Conservation (phyloP, 2,329 filamentous ascomycete genomes). For the Domatiomyces globalis region DNA sequence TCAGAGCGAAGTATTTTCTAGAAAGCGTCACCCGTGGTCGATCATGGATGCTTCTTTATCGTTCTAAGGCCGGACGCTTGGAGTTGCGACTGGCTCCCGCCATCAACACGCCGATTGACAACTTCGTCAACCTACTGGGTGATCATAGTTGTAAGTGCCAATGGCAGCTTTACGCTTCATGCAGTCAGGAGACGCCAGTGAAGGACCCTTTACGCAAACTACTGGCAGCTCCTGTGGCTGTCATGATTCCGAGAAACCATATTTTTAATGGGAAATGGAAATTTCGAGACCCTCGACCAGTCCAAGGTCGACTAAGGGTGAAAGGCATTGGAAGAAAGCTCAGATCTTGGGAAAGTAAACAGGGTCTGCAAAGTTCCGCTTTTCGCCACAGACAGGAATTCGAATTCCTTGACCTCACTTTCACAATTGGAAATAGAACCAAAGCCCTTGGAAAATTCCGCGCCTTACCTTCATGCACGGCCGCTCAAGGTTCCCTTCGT, state of each 20-base stretch:
- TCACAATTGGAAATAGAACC: background rate
- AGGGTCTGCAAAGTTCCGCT: conserved; percentile 27
- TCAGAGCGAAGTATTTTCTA: conserved; percentile 24
- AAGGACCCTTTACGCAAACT: conserved; percentile 30
- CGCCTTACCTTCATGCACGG: background rate
- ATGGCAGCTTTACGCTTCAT: conserved; percentile 38
- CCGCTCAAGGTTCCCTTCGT: background rate
- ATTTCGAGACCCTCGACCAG: conserved; percentile 25
- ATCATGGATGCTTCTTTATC: conserved; percentile 32
- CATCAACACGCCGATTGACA: background rate
- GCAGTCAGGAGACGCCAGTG: conserved; percentile 25
- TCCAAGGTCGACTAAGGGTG: conserved; percentile 23
- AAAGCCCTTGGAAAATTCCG: background rate
- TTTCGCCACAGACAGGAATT: conserved; percentile 25
- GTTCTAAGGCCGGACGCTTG: conserved; percentile 2
- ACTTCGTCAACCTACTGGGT: background rate
- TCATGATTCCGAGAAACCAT: conserved; percentile 26
- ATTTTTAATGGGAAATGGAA: conserved; percentile 31
- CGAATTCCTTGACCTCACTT: background rate
- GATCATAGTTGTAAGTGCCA: background rate
- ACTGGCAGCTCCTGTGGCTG: conserved; percentile 34
- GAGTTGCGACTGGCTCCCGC: background rate
- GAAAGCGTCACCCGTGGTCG: background rate
- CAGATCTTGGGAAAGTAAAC: conserved; percentile 26
- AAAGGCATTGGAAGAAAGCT: conserved; percentile 22